Evolutionary conservation across 2,329 filamentous ascomycete species (phyloP), one percentile per base, ranked within the genome.

Genomic region (Neocucurbitaria cava): DNA sequence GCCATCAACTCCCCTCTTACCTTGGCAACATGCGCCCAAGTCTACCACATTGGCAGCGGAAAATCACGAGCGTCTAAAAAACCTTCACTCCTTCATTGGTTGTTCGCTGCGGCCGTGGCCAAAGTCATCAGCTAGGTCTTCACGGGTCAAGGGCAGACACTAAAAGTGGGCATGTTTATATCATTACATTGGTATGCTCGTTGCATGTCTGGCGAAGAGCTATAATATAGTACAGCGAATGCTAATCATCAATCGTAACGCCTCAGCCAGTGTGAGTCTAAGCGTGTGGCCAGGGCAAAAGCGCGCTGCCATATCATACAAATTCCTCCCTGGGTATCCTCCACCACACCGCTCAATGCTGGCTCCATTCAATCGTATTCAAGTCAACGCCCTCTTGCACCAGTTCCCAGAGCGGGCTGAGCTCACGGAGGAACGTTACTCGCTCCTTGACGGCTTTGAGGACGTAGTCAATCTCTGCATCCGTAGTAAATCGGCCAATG

Each of bases 351-450:
- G 10, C 58, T 85, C 82, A 98, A 78, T 99, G 95, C 81, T 97
- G 93, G 74, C 90, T 96, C 95, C 95, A 99, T 79, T 99, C 89
- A 70, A 99, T 99, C 39, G 92, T 96, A 78, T 96, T 91, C 65
- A 99, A 80, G 73, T 96, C 95, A 61, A 99, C 86, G 15, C 95
- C 95, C 76, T 99, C 95, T 79, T 99, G 95, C 11, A 99, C 95
- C 62, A 99, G 80, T 79, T 99, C 95, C 95, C 95, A 99, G 52
- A 99, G 80, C 35, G 95, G 95, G 74, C 93, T 97, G 64, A 99
- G 82, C 80, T 99, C 95, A 68, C 95, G 87, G 69, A 99, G 81
- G 83, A 98, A 98, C 15, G 87, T 89, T 39, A 99, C 95, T 47
- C 95, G 87, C 74, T 96, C 91, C 75, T 85, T 86, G 0, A 99